phyloP scores from a whole-genome alignment of 345 rosid genomes.

The rapeseed (Brassica napus) region Da-Ae NC_063440.1:26628501-26629000 shows the following conservation, averaged over 20 bases:
- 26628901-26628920: conserved; percentile 62
- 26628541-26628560: conserved; percentile 1
- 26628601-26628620: conserved; percentile 75
- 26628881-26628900: conserved; percentile 43
- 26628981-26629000: neutral
- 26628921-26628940: conserved; percentile 61
- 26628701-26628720: conserved; percentile 44
- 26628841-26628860: conserved; percentile 45
- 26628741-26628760: conserved; percentile 12
- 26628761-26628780: neutral
- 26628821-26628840: conserved; percentile 37
- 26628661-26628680: conserved; percentile 46
- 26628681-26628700: conserved; percentile 28
- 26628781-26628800: conserved; percentile 34
- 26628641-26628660: conserved; percentile 71
- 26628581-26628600: conserved; percentile 81
- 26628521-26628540: neutral
- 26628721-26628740: conserved; percentile 48
- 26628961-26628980: conserved; percentile 26
- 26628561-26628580: conserved; percentile 86
- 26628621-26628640: conserved; percentile 52
- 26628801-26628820: conserved; percentile 40
- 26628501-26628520: neutral
- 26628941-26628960: conserved; percentile 13
- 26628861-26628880: conserved; percentile 39